Conservation (phyloP, 2,329 filamentous ascomycete species). For the Pseudopyrenochaeta lycopersici region DNA sequence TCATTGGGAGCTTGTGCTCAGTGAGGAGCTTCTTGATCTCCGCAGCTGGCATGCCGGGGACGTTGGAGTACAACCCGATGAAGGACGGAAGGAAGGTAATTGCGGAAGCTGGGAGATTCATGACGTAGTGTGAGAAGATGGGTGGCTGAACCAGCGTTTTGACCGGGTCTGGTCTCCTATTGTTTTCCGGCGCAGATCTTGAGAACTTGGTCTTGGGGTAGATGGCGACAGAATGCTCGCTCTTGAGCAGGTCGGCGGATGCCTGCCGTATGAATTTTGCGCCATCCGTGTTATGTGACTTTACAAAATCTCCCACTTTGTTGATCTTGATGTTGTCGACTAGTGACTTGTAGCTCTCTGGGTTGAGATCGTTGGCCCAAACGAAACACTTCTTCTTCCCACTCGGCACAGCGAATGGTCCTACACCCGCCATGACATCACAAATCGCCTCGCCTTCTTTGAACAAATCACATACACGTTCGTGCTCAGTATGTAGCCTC, state of each 20-base stretch:
- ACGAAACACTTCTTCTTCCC: conserved; percentile 91
- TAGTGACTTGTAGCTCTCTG: conserved; percentile 81
- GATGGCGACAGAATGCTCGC: conserved; percentile 61
- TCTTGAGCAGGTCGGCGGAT: conserved; percentile 64
- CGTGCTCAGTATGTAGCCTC: conserved; percentile 88
- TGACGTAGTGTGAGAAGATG: conserved; percentile 91
- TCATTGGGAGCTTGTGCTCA: conserved; percentile 73
- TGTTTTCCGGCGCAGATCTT: conserved; percentile 27
- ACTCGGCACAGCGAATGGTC: conserved; percentile 91
- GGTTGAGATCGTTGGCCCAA: conserved; percentile 97
- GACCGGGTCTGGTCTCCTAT: conserved; percentile 40
- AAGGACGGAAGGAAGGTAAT: conserved; percentile 83
- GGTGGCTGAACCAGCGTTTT: conserved; percentile 66
- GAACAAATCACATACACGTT: conserved; percentile 79
- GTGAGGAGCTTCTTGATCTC: conserved; percentile 43
- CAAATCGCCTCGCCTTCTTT: conserved; percentile 86
- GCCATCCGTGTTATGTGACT: conserved; percentile 83
- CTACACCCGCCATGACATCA: conserved; percentile 97
- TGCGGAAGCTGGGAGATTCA: conserved; percentile 94
- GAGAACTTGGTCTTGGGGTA: conserved; percentile 46
- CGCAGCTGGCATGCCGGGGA: conserved; percentile 31
- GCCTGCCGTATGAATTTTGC: conserved; percentile 79
- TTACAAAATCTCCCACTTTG: conserved; percentile 78
- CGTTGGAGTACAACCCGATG: conserved; percentile 80
- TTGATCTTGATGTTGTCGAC: conserved; percentile 76